phyloP scores from a whole-genome alignment of 116 monocot genomes.

The Papilionanthe hybrid region DNA sequence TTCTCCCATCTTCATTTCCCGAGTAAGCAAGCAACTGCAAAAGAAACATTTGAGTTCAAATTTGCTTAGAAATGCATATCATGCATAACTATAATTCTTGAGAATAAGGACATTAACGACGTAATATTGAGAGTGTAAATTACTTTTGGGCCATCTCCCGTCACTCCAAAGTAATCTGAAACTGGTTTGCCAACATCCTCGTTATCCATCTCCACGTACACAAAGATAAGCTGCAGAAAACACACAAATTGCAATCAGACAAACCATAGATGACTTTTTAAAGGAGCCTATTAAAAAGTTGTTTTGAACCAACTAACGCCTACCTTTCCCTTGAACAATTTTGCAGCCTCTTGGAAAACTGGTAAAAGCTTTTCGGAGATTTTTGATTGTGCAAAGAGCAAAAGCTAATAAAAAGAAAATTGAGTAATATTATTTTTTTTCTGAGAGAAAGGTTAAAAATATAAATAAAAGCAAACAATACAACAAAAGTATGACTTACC shows the following conservation, averaged over 20 bases:
- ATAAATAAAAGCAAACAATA: background rate
- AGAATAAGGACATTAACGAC: background rate
- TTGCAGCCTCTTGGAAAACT: constrained; percentile 67
- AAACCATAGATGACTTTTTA: background rate
- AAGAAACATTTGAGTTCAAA: background rate
- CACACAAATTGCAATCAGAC: background rate
- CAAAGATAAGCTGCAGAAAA: constrained; percentile 69
- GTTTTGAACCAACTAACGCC: background rate
- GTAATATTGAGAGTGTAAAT: constrained; percentile 4
- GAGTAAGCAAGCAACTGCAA: constrained; percentile 79
- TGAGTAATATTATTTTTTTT: background rate
- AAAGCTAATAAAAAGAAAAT: constrained; percentile 35
- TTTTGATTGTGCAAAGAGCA: constrained; percentile 78
- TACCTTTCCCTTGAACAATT: constrained; percentile 93
- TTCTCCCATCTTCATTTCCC: constrained; percentile 84
- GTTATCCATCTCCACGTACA: constrained; percentile 77
- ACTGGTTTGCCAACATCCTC: constrained; percentile 82
- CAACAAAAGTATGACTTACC: constrained; percentile 21
- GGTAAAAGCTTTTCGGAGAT: constrained; percentile 53
- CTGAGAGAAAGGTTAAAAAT: background rate
- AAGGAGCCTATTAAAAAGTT: background rate
- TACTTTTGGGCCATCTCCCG: constrained; percentile 77
- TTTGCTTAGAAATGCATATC: background rate
- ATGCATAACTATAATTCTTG: background rate
- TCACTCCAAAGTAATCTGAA: constrained; percentile 78